A percentile compares a stretch with the other conserved stretches of the same genome.
phyloP scores from a whole-genome alignment of 2,329 filamentous ascomycete species.

The Penicillium vulpinum region DNA sequence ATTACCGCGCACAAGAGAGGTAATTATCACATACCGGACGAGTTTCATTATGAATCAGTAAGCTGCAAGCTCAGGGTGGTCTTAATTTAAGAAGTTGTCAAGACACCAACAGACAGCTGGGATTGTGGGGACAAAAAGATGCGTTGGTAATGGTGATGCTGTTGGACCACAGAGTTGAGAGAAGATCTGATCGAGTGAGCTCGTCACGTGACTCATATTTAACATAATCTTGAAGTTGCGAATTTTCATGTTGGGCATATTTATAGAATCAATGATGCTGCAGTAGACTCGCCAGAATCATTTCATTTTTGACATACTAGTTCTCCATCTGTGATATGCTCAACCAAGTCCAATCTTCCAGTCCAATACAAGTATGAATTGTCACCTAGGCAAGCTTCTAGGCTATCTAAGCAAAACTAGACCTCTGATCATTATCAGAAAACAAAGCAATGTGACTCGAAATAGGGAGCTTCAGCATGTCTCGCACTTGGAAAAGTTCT shows the following conservation, averaged over 20 bases:
- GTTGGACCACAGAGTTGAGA: slow-evolving; percentile 23
- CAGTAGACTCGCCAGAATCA: no score
- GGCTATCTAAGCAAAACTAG: neutral
- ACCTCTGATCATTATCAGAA: neutral
- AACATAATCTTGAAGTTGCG: neutral
- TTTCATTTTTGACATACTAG: no score
- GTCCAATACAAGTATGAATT: neutral
- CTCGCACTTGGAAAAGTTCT: neutral
- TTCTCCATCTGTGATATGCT: neutral
- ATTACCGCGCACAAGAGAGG: neutral
- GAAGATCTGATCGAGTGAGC: slow-evolving; percentile 17
- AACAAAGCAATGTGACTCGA: neutral
- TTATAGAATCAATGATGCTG: neutral
- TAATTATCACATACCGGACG: slow-evolving; percentile 70
- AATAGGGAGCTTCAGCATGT: neutral
- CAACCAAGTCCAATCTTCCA: neutral
- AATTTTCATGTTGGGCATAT: neutral
- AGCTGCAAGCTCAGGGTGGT: neutral
- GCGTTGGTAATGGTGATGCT: slow-evolving; percentile 18
- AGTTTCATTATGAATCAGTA: slow-evolving; percentile 75
- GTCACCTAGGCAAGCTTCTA: neutral
- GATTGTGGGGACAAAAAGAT: slow-evolving; percentile 13
- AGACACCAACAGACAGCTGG: slow-evolving; percentile 7
- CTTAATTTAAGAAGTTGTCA: slow-evolving; percentile 1
- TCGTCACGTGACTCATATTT: slow-evolving; percentile 8